Percentiles rank a stretch among this genome's conserved stretches.
phyloP scores from a whole-genome alignment of 257 asterid species.

The Plantago major region DNA sequence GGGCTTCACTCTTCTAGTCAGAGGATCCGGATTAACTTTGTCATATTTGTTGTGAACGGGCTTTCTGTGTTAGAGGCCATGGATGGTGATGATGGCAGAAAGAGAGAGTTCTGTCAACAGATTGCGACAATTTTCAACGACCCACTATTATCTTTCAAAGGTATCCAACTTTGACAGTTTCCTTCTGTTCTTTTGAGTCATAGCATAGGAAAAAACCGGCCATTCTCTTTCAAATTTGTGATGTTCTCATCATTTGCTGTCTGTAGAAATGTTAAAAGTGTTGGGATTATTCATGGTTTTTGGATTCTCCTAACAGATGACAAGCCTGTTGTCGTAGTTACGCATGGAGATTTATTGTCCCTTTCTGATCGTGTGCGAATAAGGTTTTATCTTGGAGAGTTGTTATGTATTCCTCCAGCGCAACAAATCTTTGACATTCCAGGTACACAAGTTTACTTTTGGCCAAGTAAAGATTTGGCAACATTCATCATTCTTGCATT shows the following conservation, averaged over 20 bases:
- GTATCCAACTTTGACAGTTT: slow-evolving; percentile 19
- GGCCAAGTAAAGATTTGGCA: background rate
- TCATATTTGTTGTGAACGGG: slow-evolving; percentile 73
- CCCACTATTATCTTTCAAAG: slow-evolving; percentile 69
- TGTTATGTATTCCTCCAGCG: slow-evolving; percentile 70
- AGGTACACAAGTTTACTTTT: slow-evolving; percentile 32
- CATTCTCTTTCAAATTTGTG: no score
- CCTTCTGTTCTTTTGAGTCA: no score
- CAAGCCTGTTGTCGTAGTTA: slow-evolving; percentile 77
- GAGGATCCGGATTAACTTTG: slow-evolving; percentile 44
- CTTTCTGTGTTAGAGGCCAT: slow-evolving; percentile 58
- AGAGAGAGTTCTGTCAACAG: slow-evolving; percentile 32
- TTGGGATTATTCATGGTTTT: slow-evolving; percentile 8
- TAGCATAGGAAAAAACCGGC: no score
- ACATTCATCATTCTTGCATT: background rate
- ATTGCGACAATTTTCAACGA: slow-evolving; percentile 39
- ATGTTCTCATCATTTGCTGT: no score
- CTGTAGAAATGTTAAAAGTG: no score
- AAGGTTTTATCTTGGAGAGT: slow-evolving; percentile 55
- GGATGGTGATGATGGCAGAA: slow-evolving; percentile 33
- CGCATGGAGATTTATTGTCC: slow-evolving; percentile 81
- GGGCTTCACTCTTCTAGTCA: slow-evolving; percentile 11
- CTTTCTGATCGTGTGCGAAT: slow-evolving; percentile 52
- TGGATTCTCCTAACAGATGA: slow-evolving; percentile 45
- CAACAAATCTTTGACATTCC: slow-evolving; percentile 76